Base-by-base conservation (phyloP, 176 grass and related monocot species). In the Cenchrus fungigraminus region DNA sequence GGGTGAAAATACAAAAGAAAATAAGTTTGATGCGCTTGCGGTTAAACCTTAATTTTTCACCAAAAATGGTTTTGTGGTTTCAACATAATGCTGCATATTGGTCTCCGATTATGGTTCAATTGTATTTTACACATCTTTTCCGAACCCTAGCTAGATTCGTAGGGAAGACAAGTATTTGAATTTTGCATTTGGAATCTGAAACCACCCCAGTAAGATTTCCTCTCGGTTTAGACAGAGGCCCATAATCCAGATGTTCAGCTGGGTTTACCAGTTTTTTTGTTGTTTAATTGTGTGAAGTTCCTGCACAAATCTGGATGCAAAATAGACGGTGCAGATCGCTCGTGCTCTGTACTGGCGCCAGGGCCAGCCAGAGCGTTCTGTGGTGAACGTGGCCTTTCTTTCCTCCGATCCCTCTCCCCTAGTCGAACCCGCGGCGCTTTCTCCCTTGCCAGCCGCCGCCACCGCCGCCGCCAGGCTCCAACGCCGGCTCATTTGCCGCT, bases 391-490 rank as follows among this genome's bases (percentile, higher is more conserved):
- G 78, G 62, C 28, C 78, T 68, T 22, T 3, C 47, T 55, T 81
- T 55, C 78, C 63, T 81, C 65, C 64, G 64, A 25, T 81, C 65
- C 65, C 34, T 55, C 78, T 34, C 22, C 12, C 31, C 73, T 60
- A 15, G 52, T n/a, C 28, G 15, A 68, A n/a, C 16, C 47, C 15
- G 15, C 51, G 25, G 45, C 63, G 31, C 65, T 28, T 14, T 68
- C 73, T 68, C 25, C 32, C 60, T 65, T 31, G 34, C 62, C 62
- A 31, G 63, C 79, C 77, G 9, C 62, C 61, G 78, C 78, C 46
- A 4, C 37, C 37, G 37, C 28, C 51, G 11, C 45, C 45, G 45
- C 45, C 14, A 51, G 25, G 63, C 61, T n/a, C 17, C 63, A 22
- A 2, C 78, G 25, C 46, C 62, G 3, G 60, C 59, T 32, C 10